Evolutionary conservation across 345 rosid species (phyloP), one percentile per base, ranked within the genome.

Genomic region (Turritis glabra): DNA sequence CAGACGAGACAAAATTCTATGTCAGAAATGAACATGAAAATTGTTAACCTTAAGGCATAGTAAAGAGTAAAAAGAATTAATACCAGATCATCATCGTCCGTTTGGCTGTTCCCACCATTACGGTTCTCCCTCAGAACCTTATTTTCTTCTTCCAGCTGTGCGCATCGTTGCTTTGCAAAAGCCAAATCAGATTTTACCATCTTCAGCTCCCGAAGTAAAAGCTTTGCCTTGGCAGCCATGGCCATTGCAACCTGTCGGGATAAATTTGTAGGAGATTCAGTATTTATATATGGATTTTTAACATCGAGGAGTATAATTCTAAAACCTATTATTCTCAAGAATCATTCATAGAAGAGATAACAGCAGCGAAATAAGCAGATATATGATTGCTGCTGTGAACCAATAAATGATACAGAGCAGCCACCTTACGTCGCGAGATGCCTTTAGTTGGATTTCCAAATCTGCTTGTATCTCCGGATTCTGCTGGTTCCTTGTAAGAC

Each of bases 341-440:
- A 69, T 19, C 65, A 25, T 15, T 25, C 13, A 41, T n/a, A 9
- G 68, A 71, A 29, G 54, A 58, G 47, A 30, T 12, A 60, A 51
- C 65, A 70, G 14, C 57, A 68, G 46, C 2, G 46, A 67, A 15
- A 21, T 11, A 13, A 59, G 52, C 53, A 38, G 30, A 59, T 33
- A 44, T 32, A 27, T 50, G 4, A 62, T 8, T 29, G 53, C 80
- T 48, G 80, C 68, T 64, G 67, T 19, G 17, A 71, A 48, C 55
- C 67, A 77, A 77, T 77, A 55, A 64, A 72, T 78, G 77, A 78
- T 73, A 81, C 82, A 84, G 83, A 85, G 93, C 79, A 73, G 96
- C 86, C 94, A 90, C 95, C 97, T 94, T 91, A 94, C 98, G 84
- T 94, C 98, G 80, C 97, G 98, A 81, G 98, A 94, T 73, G 97